These are phyloP conservation scores for Metrosideros polymorpha DNA, from an alignment of 441 rosid genomes.

Conservation along the genomic window DNA sequence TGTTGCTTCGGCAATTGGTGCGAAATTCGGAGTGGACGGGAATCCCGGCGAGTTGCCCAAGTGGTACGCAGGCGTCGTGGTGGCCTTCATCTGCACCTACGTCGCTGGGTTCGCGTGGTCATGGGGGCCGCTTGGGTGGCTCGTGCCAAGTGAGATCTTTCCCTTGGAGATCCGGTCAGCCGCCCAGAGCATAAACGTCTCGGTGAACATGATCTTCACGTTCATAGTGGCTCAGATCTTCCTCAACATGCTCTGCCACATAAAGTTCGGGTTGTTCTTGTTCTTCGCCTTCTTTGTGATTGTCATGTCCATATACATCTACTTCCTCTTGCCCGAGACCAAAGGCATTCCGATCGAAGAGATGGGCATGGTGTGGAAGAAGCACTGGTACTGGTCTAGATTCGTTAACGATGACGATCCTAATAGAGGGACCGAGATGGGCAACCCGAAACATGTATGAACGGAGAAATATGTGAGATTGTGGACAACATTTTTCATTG, in stretches of 20 bases:
- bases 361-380: slow-evolving; percentile 65
- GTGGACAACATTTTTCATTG: neutral
- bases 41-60: slow-evolving; percentile 53
- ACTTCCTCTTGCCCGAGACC: slow-evolving; percentile 70
- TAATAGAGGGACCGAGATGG: slow-evolving; percentile 38
- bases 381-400: slow-evolving; percentile 75
- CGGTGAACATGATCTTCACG: slow-evolving; percentile 85
- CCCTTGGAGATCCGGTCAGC: slow-evolving; percentile 86
- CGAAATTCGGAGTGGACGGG: slow-evolving; percentile 60
- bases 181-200: slow-evolving; percentile 74
- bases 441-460: slow-evolving; percentile 1
- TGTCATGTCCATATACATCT: slow-evolving; percentile 49
- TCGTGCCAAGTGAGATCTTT: slow-evolving; percentile 86
- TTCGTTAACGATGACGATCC: slow-evolving; percentile 29
- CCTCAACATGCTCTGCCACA: slow-evolving; percentile 64
- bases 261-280: slow-evolving; percentile 74
- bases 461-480: neutral
- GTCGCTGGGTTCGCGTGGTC: slow-evolving; percentile 93
- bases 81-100: slow-evolving; percentile 66
- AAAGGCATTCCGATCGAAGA: slow-evolving; percentile 84
- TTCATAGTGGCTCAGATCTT: slow-evolving; percentile 61
- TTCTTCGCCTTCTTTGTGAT: slow-evolving; percentile 66
- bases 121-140: slow-evolving; percentile 92
- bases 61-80: slow-evolving; percentile 71
- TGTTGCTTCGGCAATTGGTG: slow-evolving; percentile 61